Evolutionary conservation across 2,329 filamentous ascomycete genomes (phyloP).

Genomic region (Mycogone perniciosa): DNA sequence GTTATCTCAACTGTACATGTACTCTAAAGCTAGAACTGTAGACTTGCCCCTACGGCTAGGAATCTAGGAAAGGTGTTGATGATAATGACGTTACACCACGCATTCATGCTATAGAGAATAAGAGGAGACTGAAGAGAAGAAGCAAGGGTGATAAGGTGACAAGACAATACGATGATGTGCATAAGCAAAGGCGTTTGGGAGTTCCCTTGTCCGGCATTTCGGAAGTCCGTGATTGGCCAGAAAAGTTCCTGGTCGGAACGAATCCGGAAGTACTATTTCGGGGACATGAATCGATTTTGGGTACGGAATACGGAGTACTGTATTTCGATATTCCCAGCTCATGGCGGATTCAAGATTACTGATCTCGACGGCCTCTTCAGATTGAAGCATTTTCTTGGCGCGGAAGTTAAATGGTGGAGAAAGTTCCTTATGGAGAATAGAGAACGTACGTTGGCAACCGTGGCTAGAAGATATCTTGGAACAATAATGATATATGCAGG

Average conservation of each 20-base stretch:
- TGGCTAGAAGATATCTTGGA: no score
- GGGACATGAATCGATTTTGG: no score
- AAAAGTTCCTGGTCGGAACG: conserved; percentile 3
- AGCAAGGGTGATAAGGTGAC: conserved; percentile 1
- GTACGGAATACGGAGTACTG: no score
- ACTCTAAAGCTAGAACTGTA: conserved; percentile 13
- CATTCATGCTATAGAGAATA: not conserved
- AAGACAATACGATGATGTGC: not conserved
- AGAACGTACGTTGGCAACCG: no score
- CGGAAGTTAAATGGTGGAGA: no score
- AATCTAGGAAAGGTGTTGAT: not conserved
- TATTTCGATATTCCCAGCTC: no score
- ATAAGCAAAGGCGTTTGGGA: not conserved
- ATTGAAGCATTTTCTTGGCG: no score
- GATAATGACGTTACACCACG: no score
- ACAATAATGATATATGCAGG: no score
- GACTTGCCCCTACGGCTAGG: conserved; percentile 3
- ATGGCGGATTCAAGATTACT: no score
- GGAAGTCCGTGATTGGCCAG: conserved; percentile 3
- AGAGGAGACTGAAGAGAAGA: not conserved
- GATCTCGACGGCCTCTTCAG: no score
- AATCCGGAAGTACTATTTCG: not conserved
- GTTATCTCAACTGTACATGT: conserved; percentile 8
- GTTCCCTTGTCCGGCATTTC: not conserved
- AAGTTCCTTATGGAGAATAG: no score